Base-by-base conservation (phyloP, 805 yeast species). In the Candida multigemmis region DNA sequence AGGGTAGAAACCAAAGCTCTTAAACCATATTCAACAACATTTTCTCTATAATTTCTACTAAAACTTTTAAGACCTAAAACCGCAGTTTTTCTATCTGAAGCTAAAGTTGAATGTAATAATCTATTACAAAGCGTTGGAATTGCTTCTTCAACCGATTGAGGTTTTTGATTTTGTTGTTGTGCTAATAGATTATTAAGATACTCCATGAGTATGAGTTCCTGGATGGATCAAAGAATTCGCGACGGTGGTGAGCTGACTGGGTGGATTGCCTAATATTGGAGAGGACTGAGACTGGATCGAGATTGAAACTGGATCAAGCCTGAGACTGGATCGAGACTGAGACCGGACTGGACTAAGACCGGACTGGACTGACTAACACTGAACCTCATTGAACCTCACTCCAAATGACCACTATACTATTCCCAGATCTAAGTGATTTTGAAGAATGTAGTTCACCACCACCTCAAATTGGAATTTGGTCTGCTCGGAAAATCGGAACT, bases 11-110 rank as follows among this genome's bases (percentile, higher is more conserved):
- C 66, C 27, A 91, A 57, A 1, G 86, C 82, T 31, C 85, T 65
- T 18, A 87, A 60, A 2, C 94, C 96, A 33, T 78, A 73, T 19
- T 94, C 93, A 24, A 87, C 84, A 2, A 91, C 96, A 2, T 78
- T 64, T 51, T 91, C 99, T 34, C 98, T 61, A 48, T 79, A 85
- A 41, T 85, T 84, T 30, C 96, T 66, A 33, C 93, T 74, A 48
- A 85, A 86, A 22, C 93, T 82, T 46, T 89, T 87, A 36, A 91
- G 60, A 0, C 94, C 89, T 19, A 89, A 63, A 4, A 89, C 82
- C 0, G 97, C 97, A 2, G 96, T 89, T 28, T 94, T 61, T 35
- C 96, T 65, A 53, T 91, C 98, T 16, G 81, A 74, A 3, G 91
- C 65, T 35, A 82, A 53, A 0, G 80, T 78, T 3, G 96, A 77